phyloP scores from a whole-genome alignment of 2,329 filamentous ascomycete genomes.

The Pseudocercospora vitis region DNA sequence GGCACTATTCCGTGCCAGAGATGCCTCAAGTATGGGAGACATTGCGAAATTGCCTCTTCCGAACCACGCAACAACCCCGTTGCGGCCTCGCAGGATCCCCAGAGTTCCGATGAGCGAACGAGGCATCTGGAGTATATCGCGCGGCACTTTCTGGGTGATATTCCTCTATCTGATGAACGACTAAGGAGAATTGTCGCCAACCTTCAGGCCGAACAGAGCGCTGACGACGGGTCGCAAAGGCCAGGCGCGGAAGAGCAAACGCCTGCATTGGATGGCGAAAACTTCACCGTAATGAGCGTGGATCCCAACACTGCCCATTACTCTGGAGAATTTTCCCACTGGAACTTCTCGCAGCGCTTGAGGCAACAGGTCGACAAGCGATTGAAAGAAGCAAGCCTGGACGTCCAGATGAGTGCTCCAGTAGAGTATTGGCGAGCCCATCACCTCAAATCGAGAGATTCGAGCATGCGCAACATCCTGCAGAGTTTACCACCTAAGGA shows the following conservation, averaged over 20 bases:
- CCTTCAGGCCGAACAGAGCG: slow-evolving; percentile 11
- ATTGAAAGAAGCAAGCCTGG: slow-evolving; percentile 38
- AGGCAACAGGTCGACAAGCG: slow-evolving; percentile 42
- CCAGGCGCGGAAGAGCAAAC: slow-evolving; percentile 34
- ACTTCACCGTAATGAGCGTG: slow-evolving; percentile 21
- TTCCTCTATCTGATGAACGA: slow-evolving; percentile 16
- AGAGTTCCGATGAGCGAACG: slow-evolving; percentile 6
- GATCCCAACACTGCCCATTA: slow-evolving; percentile 35
- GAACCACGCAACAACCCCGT: not conserved
- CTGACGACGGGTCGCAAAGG: slow-evolving; percentile 5
- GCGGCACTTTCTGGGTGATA: slow-evolving; percentile 18
- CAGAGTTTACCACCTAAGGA: slow-evolving; percentile 46
- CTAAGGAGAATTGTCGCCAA: slow-evolving; percentile 20
- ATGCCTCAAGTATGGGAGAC: slow-evolving; percentile 12
- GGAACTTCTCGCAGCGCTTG: slow-evolving; percentile 48
- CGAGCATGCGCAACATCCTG: slow-evolving; percentile 40
- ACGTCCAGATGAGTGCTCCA: slow-evolving; percentile 8
- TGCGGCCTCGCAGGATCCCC: not conserved
- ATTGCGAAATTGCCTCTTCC: slow-evolving; percentile 15
- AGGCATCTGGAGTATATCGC: slow-evolving; percentile 21
- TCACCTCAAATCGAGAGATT: slow-evolving; percentile 44
- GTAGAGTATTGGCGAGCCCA: slow-evolving; percentile 45
- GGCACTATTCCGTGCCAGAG: slow-evolving; percentile 22
- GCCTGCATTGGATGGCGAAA: slow-evolving; percentile 32
- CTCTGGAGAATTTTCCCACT: slow-evolving; percentile 48